Evolutionary conservation across 2,329 filamentous ascomycete species (phyloP), one percentile per base, ranked within the genome.

Genomic region (Arthrinium puccinioides): DNA sequence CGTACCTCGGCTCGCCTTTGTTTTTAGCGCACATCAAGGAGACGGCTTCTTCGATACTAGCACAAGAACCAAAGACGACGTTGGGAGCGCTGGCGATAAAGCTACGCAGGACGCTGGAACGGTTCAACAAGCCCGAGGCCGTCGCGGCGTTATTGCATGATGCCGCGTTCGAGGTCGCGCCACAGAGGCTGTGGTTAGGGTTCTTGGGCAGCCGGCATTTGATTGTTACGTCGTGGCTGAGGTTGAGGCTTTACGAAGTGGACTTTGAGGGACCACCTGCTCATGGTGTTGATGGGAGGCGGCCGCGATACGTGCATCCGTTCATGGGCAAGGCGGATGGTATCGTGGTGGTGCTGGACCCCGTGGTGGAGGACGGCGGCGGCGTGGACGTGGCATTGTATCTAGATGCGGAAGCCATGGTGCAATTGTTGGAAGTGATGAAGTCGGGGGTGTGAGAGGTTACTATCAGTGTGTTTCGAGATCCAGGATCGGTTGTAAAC

Each of bases 181-280:
- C 69, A 0, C 67, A 72, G 49, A 55, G 69, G 6, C 42, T 72
- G 13, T 72, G 68, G 69, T 61, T 66, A 41, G 61, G 47, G 0
- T 72, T 70, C 37, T 38, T 69, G 6, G 69, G 68, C 0, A 39
- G 44, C 0, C 49, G 54, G 16, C 67, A 71, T 47, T 44, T 60
- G 1, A 43, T 70, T 4, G 60, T 64, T 4, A 71, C 67, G 5
- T 64, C 60, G 0, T 72, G 68, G 69, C 54, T 58, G 18, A 47
- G 60, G 21, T 38, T 56, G 11, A 52, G 51, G 15, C 47, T 60
- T 8, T 62, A 65, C 14, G 58, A 67, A 25, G 57, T 70, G 10
- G 58, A 66, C 10, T 70, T 72, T 44, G n/a, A n/a, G n/a, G n/a
- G n/a, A n/a, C n/a, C n/a, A n/a, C n/a, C n/a, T n/a, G n/a, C n/a